These are phyloP conservation scores for Ogataea paraovalis DNA, from an alignment of 805 yeast species.

Conservation along the genomic window DNA sequence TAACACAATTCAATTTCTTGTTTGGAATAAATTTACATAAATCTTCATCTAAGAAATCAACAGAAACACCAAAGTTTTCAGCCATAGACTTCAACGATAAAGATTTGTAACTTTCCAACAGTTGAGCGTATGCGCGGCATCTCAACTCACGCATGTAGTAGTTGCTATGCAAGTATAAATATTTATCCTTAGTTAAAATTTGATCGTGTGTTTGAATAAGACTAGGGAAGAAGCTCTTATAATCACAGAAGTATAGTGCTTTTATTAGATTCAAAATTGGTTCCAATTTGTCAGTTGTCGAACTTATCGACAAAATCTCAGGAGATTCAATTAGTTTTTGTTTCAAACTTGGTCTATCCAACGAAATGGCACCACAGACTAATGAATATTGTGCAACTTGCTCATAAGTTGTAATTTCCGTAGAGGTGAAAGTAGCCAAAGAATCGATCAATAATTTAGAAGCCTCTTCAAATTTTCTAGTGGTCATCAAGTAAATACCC, in stretches of 20 bases:
- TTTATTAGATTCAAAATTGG: conserved; percentile 82
- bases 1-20: conserved; percentile 90
- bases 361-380: conserved; percentile 78
- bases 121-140: conserved; percentile 89
- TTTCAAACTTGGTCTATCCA: conserved; percentile 82
- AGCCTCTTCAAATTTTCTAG: conserved; percentile 83
- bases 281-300: conserved; percentile 66
- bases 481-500: conserved; percentile 80
- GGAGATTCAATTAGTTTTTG: conserved; percentile 87
- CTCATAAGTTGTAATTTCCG: conserved; percentile 85
- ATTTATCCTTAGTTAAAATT: conserved; percentile 61
- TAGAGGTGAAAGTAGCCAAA: conserved; percentile 90
- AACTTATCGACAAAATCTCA: conserved; percentile 76
- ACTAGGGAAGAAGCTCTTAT: conserved; percentile 70
- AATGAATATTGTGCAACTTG: conserved; percentile 86
- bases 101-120: conserved; percentile 91
- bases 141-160: conserved; percentile 90
- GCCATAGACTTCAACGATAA: conserved; percentile 92
- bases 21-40: conserved; percentile 88
- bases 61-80: conserved; percentile 82
- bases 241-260: conserved; percentile 85
- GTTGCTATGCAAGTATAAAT: conserved; percentile 72
- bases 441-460: conserved; percentile 83
- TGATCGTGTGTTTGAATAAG: conserved; percentile 74
- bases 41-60: conserved; percentile 82